Evolutionary conservation across 208 protist genomes (phyloP).

Genomic region (Trypanosomatidae sp.): DNA sequence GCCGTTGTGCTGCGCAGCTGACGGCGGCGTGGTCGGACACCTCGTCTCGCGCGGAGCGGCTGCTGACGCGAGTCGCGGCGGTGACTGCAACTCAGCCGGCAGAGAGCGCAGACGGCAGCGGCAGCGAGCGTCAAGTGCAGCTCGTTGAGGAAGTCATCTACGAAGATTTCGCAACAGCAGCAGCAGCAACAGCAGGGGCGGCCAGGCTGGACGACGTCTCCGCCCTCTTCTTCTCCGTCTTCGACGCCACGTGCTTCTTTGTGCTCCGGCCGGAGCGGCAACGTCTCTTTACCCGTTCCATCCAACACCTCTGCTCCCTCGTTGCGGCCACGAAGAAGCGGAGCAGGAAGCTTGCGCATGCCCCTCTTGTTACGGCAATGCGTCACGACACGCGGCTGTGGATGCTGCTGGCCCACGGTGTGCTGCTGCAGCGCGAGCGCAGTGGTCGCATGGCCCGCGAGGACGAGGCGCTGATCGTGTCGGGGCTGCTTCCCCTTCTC

Average conservation of each 20-base stretch:
- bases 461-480: conserved; percentile 26
- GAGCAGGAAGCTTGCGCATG: neutral
- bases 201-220: conserved; percentile 18
- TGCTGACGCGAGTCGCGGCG: neutral
- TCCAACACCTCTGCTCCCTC: conserved; percentile 27
- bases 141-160: no score
- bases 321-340: neutral
- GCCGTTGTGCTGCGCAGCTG: neutral
- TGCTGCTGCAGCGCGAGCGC: conserved; percentile 42
- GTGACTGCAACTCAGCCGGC: neutral
- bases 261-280: conserved; percentile 54
- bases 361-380: conserved; percentile 4
- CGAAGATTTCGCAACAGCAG: no score
- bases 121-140: no score
- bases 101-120: no score
- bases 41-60: neutral
- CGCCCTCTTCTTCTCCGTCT: conserved; percentile 39
- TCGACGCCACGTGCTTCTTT: conserved; percentile 64
- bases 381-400: conserved; percentile 32
- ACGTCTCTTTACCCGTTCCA: conserved; percentile 35
- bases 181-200: neutral
- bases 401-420: conserved; percentile 40
- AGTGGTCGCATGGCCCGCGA: conserved; percentile 31
- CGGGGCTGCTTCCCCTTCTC: conserved; percentile 39
- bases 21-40: neutral